Conservation (phyloP, 1,284 basidiomycete species). For the Trichosporon ovoides region DNA sequence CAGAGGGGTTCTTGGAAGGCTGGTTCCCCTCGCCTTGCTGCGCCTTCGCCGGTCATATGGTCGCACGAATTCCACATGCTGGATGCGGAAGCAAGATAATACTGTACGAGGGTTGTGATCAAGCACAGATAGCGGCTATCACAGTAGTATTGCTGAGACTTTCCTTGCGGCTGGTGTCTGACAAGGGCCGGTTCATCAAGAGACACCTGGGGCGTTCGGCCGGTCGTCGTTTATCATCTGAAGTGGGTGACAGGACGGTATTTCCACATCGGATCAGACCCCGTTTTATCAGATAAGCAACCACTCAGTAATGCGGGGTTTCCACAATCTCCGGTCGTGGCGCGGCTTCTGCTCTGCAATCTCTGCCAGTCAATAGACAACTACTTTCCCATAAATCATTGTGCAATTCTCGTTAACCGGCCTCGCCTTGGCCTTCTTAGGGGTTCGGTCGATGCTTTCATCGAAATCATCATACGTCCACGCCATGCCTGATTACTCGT, state of each 20-base stretch:
- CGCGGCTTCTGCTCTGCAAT: no score
- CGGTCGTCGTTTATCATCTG: no score
- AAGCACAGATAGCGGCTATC: slow-evolving; percentile 21
- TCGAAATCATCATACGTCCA: neutral
- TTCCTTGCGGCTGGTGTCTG: neutral
- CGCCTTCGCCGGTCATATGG: neutral
- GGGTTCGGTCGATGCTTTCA: neutral
- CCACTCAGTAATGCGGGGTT: no score
- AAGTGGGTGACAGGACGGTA: no score
- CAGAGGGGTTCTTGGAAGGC: no score
- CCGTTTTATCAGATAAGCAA: no score
- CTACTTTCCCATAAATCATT: no score
- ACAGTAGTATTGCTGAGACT: slow-evolving; percentile 12
- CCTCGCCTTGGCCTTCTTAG: neutral
- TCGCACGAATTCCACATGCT: neutral
- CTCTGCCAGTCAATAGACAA: no score
- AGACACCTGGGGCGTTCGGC: neutral
- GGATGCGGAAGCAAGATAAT: slow-evolving; percentile 1
- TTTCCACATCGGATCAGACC: no score
- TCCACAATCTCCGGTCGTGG: no score
- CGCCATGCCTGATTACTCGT: slow-evolving; percentile 33
- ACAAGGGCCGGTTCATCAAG: neutral
- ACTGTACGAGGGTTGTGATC: slow-evolving; percentile 15
- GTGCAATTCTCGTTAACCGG: neutral
- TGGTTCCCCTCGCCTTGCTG: neutral